Conservation (phyloP, 345 rosid species). For the Pistacia vera region DNA sequence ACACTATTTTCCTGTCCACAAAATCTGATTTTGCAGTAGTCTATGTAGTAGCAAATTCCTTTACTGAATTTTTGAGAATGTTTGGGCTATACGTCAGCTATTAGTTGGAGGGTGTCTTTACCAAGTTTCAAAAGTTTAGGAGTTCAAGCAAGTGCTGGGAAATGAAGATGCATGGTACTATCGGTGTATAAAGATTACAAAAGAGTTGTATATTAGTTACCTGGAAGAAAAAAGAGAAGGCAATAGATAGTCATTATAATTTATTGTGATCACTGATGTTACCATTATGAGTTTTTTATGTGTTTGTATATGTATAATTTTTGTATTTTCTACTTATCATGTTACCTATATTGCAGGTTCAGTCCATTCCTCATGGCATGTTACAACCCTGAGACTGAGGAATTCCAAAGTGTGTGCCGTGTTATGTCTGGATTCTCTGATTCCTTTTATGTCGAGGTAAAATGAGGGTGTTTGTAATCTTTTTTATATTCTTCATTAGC, state of each 20-base stretch:
- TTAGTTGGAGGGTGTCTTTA: not conserved
- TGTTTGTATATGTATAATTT: not conserved
- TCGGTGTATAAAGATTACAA: not conserved
- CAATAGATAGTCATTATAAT: not conserved
- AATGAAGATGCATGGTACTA: not conserved
- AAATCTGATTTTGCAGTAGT: not conserved
- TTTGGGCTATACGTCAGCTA: not conserved
- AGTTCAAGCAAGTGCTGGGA: not conserved
- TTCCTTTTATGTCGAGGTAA: slow-evolving; percentile 82
- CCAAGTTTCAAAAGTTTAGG: not conserved
- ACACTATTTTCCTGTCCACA: not conserved
- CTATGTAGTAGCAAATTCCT: not conserved
- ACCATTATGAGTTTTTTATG: not conserved
- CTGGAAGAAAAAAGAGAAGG: not conserved
- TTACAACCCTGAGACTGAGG: slow-evolving; percentile 77
- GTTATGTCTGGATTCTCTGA: slow-evolving; percentile 95
- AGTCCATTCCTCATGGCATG: slow-evolving; percentile 98
- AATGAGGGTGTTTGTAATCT: not conserved
- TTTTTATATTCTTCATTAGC: not conserved
- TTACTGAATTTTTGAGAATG: not conserved
- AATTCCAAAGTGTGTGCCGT: slow-evolving; percentile 82
- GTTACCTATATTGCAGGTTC: slow-evolving; percentile 52
- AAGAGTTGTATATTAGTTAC: not conserved
- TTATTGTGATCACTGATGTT: not conserved
- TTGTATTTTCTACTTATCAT: not conserved